A percentile compares a stretch with the other conserved stretches of the same genome.
These are phyloP conservation scores for Meyerozyma smithsonii DNA, from an alignment of 1,139 yeast species.

Conservation along the genomic window DNA sequence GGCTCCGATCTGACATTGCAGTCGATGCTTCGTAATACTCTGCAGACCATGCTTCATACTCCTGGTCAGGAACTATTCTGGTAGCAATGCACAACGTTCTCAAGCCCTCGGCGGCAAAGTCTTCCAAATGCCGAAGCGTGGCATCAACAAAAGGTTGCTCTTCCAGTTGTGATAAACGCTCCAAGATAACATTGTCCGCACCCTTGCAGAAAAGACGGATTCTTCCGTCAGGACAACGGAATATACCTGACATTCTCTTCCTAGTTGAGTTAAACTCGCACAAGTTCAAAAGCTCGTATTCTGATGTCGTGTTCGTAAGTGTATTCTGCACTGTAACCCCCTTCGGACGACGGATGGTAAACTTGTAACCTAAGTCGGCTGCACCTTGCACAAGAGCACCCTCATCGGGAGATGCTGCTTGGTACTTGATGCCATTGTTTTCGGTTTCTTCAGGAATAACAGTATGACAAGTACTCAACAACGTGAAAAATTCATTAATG, in stretches of 20 bases:
- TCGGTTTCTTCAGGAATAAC: conserved; percentile 86
- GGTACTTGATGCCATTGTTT: conserved; percentile 67
- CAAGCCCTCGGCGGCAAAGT: conserved; percentile 93
- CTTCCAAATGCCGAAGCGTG: conserved; percentile 86
- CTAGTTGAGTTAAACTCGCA: conserved; percentile 97
- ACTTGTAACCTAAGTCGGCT: conserved; percentile 79
- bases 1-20: conserved; percentile 68
- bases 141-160: conserved; percentile 75
- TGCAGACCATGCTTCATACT: conserved; percentile 63
- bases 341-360: conserved; percentile 80
- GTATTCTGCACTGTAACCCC: conserved; percentile 66
- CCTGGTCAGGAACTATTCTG: conserved; percentile 74
- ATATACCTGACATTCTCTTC: conserved; percentile 95
- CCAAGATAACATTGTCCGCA: conserved; percentile 94
- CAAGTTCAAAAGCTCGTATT: conserved; percentile 76
- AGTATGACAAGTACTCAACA: conserved; percentile 92
- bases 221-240: conserved; percentile 90
- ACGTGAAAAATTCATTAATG: conserved; percentile 76
- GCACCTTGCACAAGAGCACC: conserved; percentile 99
- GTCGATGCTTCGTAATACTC: conserved; percentile 77
- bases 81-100: conserved; percentile 92
- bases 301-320: conserved; percentile 23
- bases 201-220: conserved; percentile 92
- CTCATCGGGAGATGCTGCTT: conserved; percentile 99
- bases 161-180: conserved; percentile 62